Percentiles rank a stretch among this genome's conserved stretches.
Conservation (phyloP, 192 early-diverging fungal genomes). For the Rhizophagus clarus region DNA sequence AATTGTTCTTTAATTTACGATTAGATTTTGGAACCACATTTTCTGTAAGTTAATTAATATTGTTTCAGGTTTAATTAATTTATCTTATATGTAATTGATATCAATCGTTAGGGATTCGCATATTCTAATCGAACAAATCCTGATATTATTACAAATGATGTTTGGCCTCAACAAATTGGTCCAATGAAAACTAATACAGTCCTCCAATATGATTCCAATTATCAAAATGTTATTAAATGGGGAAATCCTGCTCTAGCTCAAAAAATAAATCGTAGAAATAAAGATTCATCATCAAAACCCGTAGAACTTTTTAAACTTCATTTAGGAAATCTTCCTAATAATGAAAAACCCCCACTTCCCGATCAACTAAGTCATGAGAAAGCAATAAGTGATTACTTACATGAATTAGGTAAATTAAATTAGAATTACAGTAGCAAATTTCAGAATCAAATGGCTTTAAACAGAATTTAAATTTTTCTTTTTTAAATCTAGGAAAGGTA, state of each 20-base stretch:
- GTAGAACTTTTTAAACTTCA: conserved; percentile 21
- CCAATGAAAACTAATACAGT: conserved; percentile 5
- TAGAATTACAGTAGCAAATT: background rate
- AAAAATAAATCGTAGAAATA: background rate
- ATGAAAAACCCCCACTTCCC: conserved; percentile 42
- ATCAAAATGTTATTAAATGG: background rate
- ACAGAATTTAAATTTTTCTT: too few relatives aligned
- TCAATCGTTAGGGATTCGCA: background rate
- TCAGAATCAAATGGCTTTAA: too few relatives aligned
- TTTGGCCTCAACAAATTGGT: background rate
- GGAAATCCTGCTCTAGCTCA: background rate
- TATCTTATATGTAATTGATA: too few relatives aligned
- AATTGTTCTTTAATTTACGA: too few relatives aligned
- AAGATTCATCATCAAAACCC: background rate
- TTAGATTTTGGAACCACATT: too few relatives aligned
- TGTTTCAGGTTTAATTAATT: too few relatives aligned
- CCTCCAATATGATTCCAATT: background rate
- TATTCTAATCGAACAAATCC: background rate
- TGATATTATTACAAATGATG: conserved; percentile 1
- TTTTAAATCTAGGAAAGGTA: background rate
- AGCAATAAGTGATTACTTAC: conserved; percentile 54
- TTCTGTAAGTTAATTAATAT: too few relatives aligned
- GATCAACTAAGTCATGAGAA: conserved; percentile 49
- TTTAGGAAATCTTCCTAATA: conserved; percentile 47
- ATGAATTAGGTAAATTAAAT: conserved; percentile 4